phyloP scores from a whole-genome alignment of 305 asterid genomes.

The Solanum chacoense region DNA sequence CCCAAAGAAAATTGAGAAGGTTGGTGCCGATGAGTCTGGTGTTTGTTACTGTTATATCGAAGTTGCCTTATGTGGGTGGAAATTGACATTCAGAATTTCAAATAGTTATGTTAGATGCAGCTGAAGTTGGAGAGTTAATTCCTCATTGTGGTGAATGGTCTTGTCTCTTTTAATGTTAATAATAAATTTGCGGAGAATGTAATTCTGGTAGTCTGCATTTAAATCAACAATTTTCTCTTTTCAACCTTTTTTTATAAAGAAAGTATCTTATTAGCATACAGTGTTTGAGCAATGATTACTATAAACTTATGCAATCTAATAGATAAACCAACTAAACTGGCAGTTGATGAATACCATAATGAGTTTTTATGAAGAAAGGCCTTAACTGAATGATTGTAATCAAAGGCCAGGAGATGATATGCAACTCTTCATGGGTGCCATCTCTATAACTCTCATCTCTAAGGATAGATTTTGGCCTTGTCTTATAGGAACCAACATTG shows the following conservation, averaged over 20 bases:
- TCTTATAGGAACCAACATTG: background rate
- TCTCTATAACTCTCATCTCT: background rate
- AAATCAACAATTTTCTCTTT: background rate
- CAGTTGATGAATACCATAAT: background rate
- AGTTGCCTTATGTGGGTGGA: background rate
- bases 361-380: background rate
- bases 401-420: background rate
- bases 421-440: background rate
- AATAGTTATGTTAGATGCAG: background rate
- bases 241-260: background rate
- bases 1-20: background rate
- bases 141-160: background rate
- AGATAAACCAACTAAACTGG: background rate
- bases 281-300: background rate
- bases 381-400: background rate
- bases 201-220: background rate
- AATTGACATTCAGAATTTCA: background rate
- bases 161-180: background rate
- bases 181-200: background rate
- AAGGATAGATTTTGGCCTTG: background rate
- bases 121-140: background rate
- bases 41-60: background rate
- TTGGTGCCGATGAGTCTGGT: background rate
- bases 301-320: background rate
- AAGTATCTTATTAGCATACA: background rate